Percentiles rank a stretch among this genome's conserved stretches.
These are phyloP conservation scores for Boletus subcaerulescens DNA, from an alignment of 768 basidiomycete genomes.

Conservation along the genomic window DNA sequence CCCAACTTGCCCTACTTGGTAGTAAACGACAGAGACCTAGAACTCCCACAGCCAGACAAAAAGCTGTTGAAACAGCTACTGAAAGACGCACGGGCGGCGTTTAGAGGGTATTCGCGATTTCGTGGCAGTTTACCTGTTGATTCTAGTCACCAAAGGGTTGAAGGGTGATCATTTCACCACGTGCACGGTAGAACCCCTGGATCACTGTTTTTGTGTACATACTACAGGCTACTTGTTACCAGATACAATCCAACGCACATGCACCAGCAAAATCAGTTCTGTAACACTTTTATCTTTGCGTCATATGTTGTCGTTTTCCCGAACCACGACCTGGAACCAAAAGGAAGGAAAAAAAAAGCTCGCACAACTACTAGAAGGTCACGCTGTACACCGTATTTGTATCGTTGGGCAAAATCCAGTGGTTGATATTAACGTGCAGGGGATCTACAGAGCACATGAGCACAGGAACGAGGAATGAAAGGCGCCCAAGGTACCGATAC, in stretches of 20 bases:
- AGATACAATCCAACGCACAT: too few relatives aligned
- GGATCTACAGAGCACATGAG: constrained; percentile 4
- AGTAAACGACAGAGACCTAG: neutral
- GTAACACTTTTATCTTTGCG: too few relatives aligned
- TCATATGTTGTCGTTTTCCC: neutral
- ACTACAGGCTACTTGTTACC: too few relatives aligned
- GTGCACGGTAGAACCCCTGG: too few relatives aligned
- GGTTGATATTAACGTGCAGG: neutral
- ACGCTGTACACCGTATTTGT: constrained; percentile 26
- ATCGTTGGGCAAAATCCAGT: constrained; percentile 6
- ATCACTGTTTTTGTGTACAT: too few relatives aligned
- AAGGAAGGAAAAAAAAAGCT: neutral
- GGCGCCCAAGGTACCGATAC: neutral
- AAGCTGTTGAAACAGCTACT: neutral
- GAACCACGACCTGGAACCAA: neutral
- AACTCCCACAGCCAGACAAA: neutral
- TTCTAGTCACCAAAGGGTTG: too few relatives aligned
- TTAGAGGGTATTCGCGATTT: neutral
- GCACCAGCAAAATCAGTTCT: too few relatives aligned
- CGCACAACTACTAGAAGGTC: constrained; percentile 24
- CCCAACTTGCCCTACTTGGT: neutral
- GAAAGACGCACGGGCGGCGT: neutral
- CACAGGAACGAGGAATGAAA: neutral
- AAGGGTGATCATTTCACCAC: too few relatives aligned
- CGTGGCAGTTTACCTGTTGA: too few relatives aligned